Evolutionary conservation across 768 basidiomycete genomes (phyloP).

Genomic region (Guyanaporus albipodus): DNA sequence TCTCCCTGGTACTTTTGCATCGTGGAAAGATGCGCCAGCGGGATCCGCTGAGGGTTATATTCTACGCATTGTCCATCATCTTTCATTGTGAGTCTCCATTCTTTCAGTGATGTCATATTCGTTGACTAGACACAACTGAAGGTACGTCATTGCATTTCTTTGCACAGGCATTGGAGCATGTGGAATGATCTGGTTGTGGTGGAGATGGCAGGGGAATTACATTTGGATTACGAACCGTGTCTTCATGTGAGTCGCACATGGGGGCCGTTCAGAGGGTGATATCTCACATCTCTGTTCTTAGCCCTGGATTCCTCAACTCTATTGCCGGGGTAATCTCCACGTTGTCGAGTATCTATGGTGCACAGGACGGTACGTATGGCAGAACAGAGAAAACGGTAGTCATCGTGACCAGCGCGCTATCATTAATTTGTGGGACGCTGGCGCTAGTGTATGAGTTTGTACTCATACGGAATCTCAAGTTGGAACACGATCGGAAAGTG

Average conservation of each 20-base stretch:
- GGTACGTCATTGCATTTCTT: constrained; percentile 50
- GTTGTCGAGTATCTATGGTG: constrained; percentile 47
- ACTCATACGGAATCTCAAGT: constrained; percentile 41
- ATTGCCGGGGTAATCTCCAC: constrained; percentile 55
- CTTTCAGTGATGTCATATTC: neutral
- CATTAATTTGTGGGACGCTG: constrained; percentile 41
- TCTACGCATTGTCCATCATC: constrained; percentile 36
- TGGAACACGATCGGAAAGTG: constrained; percentile 38
- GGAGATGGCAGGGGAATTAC: constrained; percentile 56
- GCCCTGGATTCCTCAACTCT: constrained; percentile 56
- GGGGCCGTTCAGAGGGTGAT: neutral
- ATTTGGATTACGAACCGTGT: constrained; percentile 55
- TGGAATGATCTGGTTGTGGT: constrained; percentile 60
- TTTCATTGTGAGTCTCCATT: constrained; percentile 43
- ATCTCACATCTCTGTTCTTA: constrained; percentile 21
- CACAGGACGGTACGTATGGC: constrained; percentile 44
- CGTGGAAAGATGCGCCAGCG: constrained; percentile 28
- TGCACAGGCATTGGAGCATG: constrained; percentile 50
- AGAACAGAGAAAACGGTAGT: constrained; percentile 43
- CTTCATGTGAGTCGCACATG: constrained; percentile 43
- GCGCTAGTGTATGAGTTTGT: constrained; percentile 42
- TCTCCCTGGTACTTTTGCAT: constrained; percentile 60
- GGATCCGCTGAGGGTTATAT: constrained; percentile 32
- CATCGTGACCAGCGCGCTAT: constrained; percentile 40
- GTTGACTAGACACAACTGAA: constrained; percentile 19